Evolutionary conservation across 306 rosid genomes (phyloP).

Genomic region (Nissolia schottii): DNA sequence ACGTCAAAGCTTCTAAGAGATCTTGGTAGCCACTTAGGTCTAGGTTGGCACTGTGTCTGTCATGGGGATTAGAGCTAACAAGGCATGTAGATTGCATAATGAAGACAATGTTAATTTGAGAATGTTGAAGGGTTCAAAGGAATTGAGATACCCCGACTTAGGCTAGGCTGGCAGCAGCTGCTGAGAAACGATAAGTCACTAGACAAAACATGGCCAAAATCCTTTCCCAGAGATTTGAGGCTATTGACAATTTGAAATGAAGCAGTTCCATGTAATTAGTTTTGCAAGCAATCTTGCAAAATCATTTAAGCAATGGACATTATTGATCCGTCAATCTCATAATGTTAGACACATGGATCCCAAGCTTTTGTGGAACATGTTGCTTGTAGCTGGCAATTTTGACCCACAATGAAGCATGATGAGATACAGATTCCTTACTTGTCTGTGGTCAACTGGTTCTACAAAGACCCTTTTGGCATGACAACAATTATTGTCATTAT

Average conservation of each 20-base stretch:
- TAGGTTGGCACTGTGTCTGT: background rate
- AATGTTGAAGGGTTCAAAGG: background rate
- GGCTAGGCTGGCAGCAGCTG: background rate
- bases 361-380: slow-evolving; percentile 3
- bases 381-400: slow-evolving; percentile 1
- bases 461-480: background rate
- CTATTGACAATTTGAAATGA: background rate
- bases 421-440: slow-evolving; percentile 5
- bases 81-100: background rate
- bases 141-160: background rate
- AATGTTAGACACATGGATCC: slow-evolving; percentile 14
- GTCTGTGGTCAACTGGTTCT: background rate
- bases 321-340: background rate
- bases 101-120: background rate
- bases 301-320: background rate
- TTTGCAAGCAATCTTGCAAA: background rate
- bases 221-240: background rate
- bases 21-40: background rate
- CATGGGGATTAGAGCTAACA: background rate
- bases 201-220: slow-evolving; percentile 5
- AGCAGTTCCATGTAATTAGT: background rate
- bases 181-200: background rate
- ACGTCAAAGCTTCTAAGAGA: background rate
- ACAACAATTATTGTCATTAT: background rate
- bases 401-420: slow-evolving; percentile 24